These are phyloP conservation scores for Pyracantha coccinea DNA, from an alignment of 331 rosid species.

Conservation along the genomic window DNA sequence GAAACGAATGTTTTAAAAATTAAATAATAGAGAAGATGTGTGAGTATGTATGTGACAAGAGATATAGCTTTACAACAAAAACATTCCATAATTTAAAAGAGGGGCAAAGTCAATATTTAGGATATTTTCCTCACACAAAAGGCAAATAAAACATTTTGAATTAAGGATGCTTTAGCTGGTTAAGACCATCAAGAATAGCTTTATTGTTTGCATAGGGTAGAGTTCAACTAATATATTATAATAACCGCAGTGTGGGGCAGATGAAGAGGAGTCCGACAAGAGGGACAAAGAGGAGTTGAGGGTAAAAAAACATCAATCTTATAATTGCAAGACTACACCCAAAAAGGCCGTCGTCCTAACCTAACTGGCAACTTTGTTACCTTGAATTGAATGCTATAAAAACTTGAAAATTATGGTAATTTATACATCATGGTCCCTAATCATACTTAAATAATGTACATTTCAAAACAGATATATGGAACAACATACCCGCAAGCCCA, in stretches of 20 bases:
- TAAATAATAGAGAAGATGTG: background rate
- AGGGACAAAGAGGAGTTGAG: background rate
- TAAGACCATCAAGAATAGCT: background rate
- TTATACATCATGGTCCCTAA: background rate
- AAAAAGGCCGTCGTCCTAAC: background rate
- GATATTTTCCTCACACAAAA: no score
- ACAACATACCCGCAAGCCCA: conserved; percentile 92
- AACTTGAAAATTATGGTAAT: background rate
- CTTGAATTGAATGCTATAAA: background rate
- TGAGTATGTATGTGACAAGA: no score
- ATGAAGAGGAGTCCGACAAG: background rate
- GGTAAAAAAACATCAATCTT: background rate
- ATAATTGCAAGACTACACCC: background rate
- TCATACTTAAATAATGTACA: conserved; percentile 5
- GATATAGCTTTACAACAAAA: no score
- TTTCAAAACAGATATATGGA: conserved; percentile 7
- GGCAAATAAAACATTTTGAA: no score
- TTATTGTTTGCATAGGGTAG: background rate
- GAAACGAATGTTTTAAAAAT: no score
- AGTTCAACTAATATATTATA: background rate
- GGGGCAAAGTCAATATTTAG: no score
- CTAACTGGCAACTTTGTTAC: background rate
- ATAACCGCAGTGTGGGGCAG: background rate
- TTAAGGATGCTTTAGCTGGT: no score
- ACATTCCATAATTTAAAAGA: no score